These are phyloP conservation scores for Sphagnum contortum DNA, from an alignment of 225 moss, liverwort and hornwort genomes.

Conservation along the genomic window DNA sequence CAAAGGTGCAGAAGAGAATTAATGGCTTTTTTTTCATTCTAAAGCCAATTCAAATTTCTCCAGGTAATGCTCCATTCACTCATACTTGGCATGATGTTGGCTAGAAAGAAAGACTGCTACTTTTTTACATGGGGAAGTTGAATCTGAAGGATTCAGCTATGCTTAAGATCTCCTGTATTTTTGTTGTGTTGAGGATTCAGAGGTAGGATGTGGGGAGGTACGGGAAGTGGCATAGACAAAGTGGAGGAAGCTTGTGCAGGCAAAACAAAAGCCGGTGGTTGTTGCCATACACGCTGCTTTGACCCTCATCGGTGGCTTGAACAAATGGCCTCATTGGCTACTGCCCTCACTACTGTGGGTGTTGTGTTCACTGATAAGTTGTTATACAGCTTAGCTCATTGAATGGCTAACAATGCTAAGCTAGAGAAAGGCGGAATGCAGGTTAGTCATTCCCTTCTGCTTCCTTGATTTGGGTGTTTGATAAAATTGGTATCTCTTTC, in stretches of 20 bases:
- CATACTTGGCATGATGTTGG: no score
- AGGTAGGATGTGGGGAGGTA: no score
- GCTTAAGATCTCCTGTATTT: no score
- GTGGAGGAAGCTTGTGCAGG: constrained; percentile 45
- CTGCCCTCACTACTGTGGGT: constrained; percentile 67
- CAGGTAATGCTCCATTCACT: no score
- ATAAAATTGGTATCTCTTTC: no score
- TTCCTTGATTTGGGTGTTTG: no score
- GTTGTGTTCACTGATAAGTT: constrained; percentile 81
- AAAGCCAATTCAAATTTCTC: constrained; percentile 22
- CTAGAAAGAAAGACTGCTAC: no score
- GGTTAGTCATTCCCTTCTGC: constrained; percentile 30
- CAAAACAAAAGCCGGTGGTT: constrained; percentile 72
- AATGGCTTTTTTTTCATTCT: constrained; percentile 82
- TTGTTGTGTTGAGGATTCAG: no score
- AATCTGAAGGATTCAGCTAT: no score
- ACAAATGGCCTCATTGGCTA: constrained; percentile 92
- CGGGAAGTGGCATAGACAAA: constrained; percentile 58
- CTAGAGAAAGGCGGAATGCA: constrained; percentile 91
- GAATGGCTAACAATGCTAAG: constrained; percentile 61
- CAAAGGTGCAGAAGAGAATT: constrained; percentile 80
- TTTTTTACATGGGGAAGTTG: no score
- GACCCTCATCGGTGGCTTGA: constrained; percentile 63
- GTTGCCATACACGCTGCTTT: constrained; percentile 54
- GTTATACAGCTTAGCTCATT: constrained; percentile 64